phyloP scores from a whole-genome alignment of 1,139 yeast genomes.

The Nakaseomyces sp. region DNA sequence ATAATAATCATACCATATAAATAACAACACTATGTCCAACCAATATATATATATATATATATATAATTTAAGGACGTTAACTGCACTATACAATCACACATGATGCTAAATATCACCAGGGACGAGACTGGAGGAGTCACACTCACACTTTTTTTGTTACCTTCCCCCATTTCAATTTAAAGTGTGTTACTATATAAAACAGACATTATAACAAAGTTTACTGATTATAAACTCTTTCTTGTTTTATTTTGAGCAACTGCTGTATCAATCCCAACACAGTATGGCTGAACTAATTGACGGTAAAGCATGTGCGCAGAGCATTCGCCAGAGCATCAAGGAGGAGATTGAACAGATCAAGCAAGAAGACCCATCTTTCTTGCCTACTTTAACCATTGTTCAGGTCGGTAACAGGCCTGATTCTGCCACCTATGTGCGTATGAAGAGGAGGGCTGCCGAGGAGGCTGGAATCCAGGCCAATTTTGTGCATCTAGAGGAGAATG shows the following conservation, averaged over 20 bases:
- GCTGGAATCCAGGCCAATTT: constrained; percentile 69
- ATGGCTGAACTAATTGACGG: constrained; percentile 48
- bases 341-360: constrained; percentile 51
- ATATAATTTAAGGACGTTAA: too few species aligned
- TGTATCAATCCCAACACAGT: too few species aligned
- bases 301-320: constrained; percentile 53
- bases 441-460: constrained; percentile 71
- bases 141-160: neutral
- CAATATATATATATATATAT: neutral
- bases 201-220: too few species aligned
- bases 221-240: too few species aligned
- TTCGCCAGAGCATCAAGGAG: constrained; percentile 38
- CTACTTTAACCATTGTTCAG: constrained; percentile 58
- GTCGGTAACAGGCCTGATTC: constrained; percentile 74
- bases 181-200: too few species aligned
- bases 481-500: constrained; percentile 48
- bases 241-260: too few species aligned
- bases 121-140: constrained; percentile 4
- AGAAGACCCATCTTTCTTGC: constrained; percentile 50
- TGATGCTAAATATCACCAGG: too few species aligned
- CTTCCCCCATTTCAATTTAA: neutral
- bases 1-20: too few species aligned
- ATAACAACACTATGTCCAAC: too few species aligned
- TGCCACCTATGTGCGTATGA: constrained; percentile 66
- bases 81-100: too few species aligned